These are phyloP conservation scores for Talaromyces thailandensis DNA, from an alignment of 495 filamentous ascomycete species.

Conservation along the genomic window DNA sequence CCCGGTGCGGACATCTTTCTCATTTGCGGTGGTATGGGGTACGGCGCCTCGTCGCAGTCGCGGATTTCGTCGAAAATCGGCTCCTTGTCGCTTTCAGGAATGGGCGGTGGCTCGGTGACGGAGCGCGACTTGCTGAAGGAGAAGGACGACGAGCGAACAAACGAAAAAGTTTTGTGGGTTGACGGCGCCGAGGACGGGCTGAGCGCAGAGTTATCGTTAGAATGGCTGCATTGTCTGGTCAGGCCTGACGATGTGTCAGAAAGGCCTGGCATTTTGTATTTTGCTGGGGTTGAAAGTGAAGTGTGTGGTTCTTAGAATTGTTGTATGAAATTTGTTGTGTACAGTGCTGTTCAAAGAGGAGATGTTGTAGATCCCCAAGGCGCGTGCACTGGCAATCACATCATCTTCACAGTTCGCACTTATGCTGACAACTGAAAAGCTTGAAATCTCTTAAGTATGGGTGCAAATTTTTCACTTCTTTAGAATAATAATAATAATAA, in stretches of 20 bases:
- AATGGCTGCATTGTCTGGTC: neutral
- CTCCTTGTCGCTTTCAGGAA: conserved; percentile 7
- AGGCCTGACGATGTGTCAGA: neutral
- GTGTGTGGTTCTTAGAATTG: neutral
- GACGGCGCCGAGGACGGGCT: conserved; percentile 3
- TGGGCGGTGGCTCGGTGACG: neutral
- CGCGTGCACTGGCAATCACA: neutral
- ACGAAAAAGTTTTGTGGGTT: conserved; percentile 1
- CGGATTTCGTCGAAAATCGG: conserved; percentile 7
- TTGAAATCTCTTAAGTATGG: neutral
- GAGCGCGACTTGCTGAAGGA: conserved; percentile 1
- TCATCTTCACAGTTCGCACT: neutral
- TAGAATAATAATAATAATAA: neutral
- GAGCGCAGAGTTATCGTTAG: neutral
- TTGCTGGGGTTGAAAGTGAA: neutral
- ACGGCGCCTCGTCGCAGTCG: conserved; percentile 7
- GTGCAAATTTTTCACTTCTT: neutral
- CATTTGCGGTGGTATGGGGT: neutral
- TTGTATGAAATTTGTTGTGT: neutral
- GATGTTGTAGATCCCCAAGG: neutral
- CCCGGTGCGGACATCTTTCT: neutral
- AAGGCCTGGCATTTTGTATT: neutral
- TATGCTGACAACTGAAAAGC: neutral
- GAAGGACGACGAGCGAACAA: conserved; percentile 1
- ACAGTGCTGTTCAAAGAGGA: neutral